Evolutionary conservation across 2,329 filamentous ascomycete species (phyloP), one percentile per base, ranked within the genome.

Genomic region (Tricladium varicosporioides): DNA sequence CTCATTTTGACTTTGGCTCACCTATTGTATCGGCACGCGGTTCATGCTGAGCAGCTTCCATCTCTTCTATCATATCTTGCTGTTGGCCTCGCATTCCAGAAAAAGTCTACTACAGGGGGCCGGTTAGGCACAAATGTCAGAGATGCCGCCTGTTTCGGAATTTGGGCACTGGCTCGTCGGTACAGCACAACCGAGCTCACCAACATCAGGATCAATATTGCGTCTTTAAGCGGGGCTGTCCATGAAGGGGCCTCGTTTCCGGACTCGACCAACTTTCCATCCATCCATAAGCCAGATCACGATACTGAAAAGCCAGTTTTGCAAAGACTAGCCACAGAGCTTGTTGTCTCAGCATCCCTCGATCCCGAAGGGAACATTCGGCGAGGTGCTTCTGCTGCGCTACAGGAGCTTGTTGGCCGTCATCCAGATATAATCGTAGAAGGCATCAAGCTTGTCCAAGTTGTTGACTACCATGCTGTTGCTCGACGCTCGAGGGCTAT

Each of bases 321-420:
- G 51, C 92, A 96, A 68, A 78, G 88, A 9, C 77, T 99, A 9
- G 93, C 90, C 0, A 88, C 87, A 0, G 88, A 96, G 66, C 79
- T 99, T 13, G 83, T 96, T 0, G 84, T 89, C 11, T 85, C 91
- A 1, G 92, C 91, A 5, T 94, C 88, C 61, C 79, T 97, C 5
- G 94, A 99, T 69, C 87, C 93, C 1, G 87, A 91, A 10, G 94
- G 94, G 2, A 99, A 99, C 65, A 96, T 99, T 65, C 83, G 94
- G 52, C 84, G 94, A 63, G 94, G 93, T 2, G 88, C 93, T 31
- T 97, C 94, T 22, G 94, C 94, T 45, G 94, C 94, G 1, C 76
- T 99, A 40, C 94, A 99, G 70, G 94, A 99, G 70, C 80, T 99
- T 13, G 88, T 97, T 58, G 94, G 94, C 10, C 85, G 94, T 9